These are phyloP conservation scores for Hypholoma fasciculare DNA, from an alignment of 768 basidiomycete genomes.

Conservation along the genomic window DNA sequence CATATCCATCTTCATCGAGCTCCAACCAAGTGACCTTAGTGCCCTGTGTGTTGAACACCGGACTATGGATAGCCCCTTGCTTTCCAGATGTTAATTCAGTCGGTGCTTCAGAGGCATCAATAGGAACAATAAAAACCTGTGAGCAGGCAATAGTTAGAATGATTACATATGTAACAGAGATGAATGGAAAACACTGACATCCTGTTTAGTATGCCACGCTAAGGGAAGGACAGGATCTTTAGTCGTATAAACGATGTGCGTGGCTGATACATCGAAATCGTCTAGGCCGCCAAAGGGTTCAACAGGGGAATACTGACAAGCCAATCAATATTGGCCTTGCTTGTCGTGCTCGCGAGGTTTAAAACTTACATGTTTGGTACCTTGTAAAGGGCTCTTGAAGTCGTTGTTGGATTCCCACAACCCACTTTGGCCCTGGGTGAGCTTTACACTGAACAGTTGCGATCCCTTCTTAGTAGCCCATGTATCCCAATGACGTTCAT, in stretches of 20 bases:
- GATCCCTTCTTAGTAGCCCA: slow-evolving; percentile 75
- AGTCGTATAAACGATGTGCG: slow-evolving; percentile 78
- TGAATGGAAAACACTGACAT: slow-evolving; percentile 42
- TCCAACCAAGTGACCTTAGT: slow-evolving; percentile 87
- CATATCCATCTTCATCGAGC: slow-evolving; percentile 85
- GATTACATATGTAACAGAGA: background rate
- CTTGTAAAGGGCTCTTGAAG: slow-evolving; percentile 62
- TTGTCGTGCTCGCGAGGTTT: background rate
- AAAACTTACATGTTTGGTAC: slow-evolving; percentile 64
- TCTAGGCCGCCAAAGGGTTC: slow-evolving; percentile 86
- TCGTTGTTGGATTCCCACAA: slow-evolving; percentile 55
- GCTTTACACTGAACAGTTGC: slow-evolving; percentile 69
- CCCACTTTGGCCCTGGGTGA: slow-evolving; percentile 46
- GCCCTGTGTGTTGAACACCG: slow-evolving; percentile 66
- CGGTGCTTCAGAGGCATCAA: slow-evolving; percentile 49
- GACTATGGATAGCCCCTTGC: slow-evolving; percentile 81
- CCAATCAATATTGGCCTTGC: background rate
- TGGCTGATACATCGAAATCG: slow-evolving; percentile 74
- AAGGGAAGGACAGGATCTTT: slow-evolving; percentile 78
- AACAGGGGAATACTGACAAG: slow-evolving; percentile 62
- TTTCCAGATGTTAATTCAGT: slow-evolving; percentile 77
- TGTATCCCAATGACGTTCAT: slow-evolving; percentile 76
- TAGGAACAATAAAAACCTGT: slow-evolving; percentile 71
- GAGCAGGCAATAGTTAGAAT: too few species aligned
- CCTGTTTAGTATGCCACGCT: slow-evolving; percentile 89